phyloP scores from a whole-genome alignment of 495 filamentous ascomycete genomes.

The Penicillium mononematosum region DNA sequence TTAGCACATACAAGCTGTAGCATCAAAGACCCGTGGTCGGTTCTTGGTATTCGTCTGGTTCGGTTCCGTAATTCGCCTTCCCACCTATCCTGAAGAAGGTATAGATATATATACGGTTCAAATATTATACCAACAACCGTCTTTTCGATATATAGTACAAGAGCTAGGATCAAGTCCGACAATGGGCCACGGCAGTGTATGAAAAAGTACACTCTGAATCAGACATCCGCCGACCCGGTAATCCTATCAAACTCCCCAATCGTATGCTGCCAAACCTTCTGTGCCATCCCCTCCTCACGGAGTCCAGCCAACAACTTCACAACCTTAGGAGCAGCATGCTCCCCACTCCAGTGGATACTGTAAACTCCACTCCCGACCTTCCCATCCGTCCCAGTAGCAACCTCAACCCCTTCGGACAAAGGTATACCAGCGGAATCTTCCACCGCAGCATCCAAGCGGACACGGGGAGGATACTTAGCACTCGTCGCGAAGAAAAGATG shows the following conservation, averaged over 20 bases:
- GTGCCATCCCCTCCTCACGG: conserved; percentile 41
- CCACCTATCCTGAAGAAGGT: no score
- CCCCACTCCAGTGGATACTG: conserved; percentile 44
- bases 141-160: no score
- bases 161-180: no score
- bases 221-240: not conserved
- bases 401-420: conserved; percentile 23
- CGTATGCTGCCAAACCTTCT: conserved; percentile 52
- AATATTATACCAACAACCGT: no score
- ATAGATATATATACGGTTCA: no score
- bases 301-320: conserved; percentile 35
- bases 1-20: no score
- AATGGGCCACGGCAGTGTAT: no score
- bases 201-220: not conserved
- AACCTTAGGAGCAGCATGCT: conserved; percentile 34
- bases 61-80: no score
- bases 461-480: conserved; percentile 40
- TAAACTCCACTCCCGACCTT: conserved; percentile 52
- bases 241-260: conserved; percentile 41
- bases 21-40: no score
- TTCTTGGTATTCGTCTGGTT: no score
- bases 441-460: conserved; percentile 22
- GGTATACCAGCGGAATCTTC: conserved; percentile 25
- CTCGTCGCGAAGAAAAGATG: conserved; percentile 56
- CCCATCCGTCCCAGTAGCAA: conserved; percentile 46